These are phyloP conservation scores for Ceratocystis cubensis DNA, from an alignment of 2,329 filamentous ascomycete species.

Conservation along the genomic window DNA sequence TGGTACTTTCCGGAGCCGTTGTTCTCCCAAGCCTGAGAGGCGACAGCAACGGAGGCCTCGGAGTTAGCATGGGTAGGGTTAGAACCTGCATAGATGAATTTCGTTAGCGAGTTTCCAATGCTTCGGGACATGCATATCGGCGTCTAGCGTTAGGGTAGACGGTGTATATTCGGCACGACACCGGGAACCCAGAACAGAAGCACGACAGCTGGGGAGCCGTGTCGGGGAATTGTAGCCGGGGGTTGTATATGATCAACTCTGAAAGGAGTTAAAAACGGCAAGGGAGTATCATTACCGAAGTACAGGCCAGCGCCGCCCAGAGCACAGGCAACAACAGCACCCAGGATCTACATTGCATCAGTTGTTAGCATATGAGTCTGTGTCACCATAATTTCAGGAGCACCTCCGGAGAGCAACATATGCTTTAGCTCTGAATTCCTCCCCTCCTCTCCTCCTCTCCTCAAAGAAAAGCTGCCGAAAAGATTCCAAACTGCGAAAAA, in stretches of 20 bases:
- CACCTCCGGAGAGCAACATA: background rate
- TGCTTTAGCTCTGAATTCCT: background rate
- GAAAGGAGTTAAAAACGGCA: background rate
- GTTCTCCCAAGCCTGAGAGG: slow-evolving; percentile 86
- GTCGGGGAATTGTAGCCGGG: background rate
- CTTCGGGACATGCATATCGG: background rate
- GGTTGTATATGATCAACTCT: background rate
- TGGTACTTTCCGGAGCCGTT: slow-evolving; percentile 55
- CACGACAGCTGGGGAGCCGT: background rate
- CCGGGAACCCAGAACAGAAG: background rate
- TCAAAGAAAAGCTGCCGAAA: background rate
- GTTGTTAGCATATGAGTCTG: background rate
- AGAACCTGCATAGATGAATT: slow-evolving; percentile 44
- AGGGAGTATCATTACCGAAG: slow-evolving; percentile 46
- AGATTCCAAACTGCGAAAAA: background rate
- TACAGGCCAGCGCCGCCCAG: slow-evolving; percentile 84
- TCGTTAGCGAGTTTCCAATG: background rate
- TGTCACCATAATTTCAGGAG: background rate
- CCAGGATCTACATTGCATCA: slow-evolving; percentile 54
- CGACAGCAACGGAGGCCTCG: slow-evolving; percentile 63
- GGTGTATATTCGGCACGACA: background rate
- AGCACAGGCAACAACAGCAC: slow-evolving; percentile 79
- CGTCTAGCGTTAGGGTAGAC: background rate
- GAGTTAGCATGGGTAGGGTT: slow-evolving; percentile 77
- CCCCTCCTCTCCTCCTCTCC: too few species aligned